Evolutionary conservation across 192 early-diverging fungal genomes (phyloP).

Genomic region (Phlyctochytrium bullatum): DNA sequence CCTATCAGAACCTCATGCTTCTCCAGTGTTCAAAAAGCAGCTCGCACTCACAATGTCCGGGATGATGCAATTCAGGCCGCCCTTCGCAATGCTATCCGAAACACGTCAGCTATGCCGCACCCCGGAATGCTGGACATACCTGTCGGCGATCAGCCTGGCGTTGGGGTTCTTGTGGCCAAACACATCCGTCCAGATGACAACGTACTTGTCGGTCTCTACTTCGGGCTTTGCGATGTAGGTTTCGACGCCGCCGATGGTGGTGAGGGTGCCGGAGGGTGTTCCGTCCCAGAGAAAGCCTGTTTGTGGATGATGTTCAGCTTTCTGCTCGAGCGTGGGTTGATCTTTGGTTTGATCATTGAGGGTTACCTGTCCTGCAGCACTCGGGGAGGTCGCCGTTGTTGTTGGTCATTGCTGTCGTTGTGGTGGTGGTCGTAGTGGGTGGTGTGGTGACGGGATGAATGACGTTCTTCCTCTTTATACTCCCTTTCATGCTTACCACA

Average conservation of each 20-base stretch:
- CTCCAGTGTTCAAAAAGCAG: neutral
- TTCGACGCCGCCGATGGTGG: conserved; percentile 20
- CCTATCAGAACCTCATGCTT: neutral
- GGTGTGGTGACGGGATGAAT: too few species aligned
- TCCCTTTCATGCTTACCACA: too few species aligned
- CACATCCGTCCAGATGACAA: conserved; percentile 31
- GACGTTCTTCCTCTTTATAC: too few species aligned
- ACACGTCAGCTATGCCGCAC: too few species aligned
- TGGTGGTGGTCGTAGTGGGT: neutral
- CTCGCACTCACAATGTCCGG: conserved; percentile 2
- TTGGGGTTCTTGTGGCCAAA: conserved; percentile 36
- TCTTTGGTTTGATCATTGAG: neutral
- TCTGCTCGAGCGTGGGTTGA: too few species aligned
- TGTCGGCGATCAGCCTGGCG: conserved; percentile 32
- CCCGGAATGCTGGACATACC: conserved; percentile 18
- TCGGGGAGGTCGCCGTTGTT: neutral
- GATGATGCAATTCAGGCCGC: neutral
- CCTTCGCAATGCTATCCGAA: neutral
- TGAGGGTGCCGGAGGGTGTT: conserved; percentile 3
- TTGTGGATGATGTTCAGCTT: neutral
- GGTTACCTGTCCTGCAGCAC: conserved; percentile 1
- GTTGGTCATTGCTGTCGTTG: neutral
- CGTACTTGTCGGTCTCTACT: neutral
- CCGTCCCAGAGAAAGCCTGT: conserved; percentile 13
- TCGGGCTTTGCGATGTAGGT: conserved; percentile 19